A percentile compares a stretch with the other conserved stretches of the same genome.
These are phyloP conservation scores for Chaetoscypha palmicola DNA, from an alignment of 2,329 filamentous ascomycete genomes.

Conservation along the genomic window DNA sequence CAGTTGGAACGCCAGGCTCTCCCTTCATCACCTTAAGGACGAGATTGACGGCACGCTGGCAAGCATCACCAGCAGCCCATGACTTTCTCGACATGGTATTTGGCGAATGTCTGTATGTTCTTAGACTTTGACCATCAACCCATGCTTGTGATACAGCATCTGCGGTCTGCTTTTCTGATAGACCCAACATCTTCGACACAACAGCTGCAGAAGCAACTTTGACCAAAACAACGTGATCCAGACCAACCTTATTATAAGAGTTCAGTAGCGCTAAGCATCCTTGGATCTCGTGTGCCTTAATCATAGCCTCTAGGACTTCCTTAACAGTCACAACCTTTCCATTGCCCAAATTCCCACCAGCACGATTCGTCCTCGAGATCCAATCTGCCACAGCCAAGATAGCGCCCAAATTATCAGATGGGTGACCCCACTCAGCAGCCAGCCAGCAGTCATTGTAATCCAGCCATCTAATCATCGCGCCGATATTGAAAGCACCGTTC, in stretches of 20 bases:
- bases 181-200: conserved; percentile 88
- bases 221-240: conserved; percentile 96
- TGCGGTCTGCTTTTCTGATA: conserved; percentile 83
- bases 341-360: conserved; percentile 70
- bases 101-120: conserved; percentile 93
- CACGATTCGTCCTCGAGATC: conserved; percentile 84
- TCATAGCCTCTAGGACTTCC: conserved; percentile 94
- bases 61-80: conserved; percentile 97
- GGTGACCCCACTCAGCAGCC: conserved; percentile 97
- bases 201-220: conserved; percentile 95
- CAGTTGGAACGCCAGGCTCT: conserved; percentile 84
- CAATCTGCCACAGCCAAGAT: conserved; percentile 97
- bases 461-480: conserved; percentile 97
- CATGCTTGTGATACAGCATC: conserved; percentile 95
- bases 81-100: conserved; percentile 99
- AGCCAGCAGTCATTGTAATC: conserved; percentile 99
- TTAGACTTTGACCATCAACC: conserved; percentile 92
- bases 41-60: conserved; percentile 88
- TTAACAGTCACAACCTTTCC: conserved; percentile 83
- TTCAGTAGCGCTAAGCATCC: conserved; percentile 94
- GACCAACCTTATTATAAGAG: conserved; percentile 96
- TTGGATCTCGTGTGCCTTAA: conserved; percentile 99
- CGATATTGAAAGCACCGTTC: conserved; percentile 97
- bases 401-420: conserved; percentile 94
- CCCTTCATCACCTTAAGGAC: conserved; percentile 87